Conservation (phyloP, 1,139 yeast genomes). For the Scheffersomyces illinoinensis region DNA sequence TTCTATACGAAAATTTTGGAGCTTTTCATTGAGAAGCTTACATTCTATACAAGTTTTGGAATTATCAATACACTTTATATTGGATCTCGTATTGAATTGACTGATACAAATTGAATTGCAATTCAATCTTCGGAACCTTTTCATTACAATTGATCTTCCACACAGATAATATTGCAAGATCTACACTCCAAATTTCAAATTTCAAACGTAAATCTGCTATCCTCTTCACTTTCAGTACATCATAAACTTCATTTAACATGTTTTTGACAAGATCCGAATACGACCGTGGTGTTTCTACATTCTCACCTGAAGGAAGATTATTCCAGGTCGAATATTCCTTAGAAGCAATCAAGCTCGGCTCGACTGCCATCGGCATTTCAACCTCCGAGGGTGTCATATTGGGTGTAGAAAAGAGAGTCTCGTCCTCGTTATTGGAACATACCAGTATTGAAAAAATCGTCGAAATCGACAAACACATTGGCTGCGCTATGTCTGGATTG, state of each 20-base stretch:
- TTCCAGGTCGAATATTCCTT: constrained; percentile 98
- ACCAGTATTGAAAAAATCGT: constrained; percentile 95
- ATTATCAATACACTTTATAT: not conserved
- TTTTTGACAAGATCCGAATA: constrained; percentile 98
- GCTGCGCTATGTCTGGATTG: constrained; percentile 98
- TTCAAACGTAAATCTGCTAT: not conserved
- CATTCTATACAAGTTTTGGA: not conserved
- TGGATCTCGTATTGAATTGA: not conserved
- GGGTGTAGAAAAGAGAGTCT: constrained; percentile 96
- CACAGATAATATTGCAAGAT: not conserved
- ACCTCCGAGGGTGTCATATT: constrained; percentile 96
- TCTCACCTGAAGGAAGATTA: constrained; percentile 97
- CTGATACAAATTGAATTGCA: not conserved
- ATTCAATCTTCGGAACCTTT: not conserved
- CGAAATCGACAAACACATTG: constrained; percentile 91
- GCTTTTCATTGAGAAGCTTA: not conserved
- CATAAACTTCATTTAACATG: constrained; percentile 43
- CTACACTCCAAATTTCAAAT: not conserved
- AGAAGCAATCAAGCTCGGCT: constrained; percentile 95
- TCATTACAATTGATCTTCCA: not conserved
- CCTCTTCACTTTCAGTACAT: not conserved
- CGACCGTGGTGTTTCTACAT: constrained; percentile 97
- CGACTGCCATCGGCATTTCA: constrained; percentile 96
- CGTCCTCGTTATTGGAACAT: constrained; percentile 87
- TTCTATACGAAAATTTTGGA: not conserved